phyloP scores from a whole-genome alignment of 352 stramenopile genomes.

The Pythium chondricola region DNA sequence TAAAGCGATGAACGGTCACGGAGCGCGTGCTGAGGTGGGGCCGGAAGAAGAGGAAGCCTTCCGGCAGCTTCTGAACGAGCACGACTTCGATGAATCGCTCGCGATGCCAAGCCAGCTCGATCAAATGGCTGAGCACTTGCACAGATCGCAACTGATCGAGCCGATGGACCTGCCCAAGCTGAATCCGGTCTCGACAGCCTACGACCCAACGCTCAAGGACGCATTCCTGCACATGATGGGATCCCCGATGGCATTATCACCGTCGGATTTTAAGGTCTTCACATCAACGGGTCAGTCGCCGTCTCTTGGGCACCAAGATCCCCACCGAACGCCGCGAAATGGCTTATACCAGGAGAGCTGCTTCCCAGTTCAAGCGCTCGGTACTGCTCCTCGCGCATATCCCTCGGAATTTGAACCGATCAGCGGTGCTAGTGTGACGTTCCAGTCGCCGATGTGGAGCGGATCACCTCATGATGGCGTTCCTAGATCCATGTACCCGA shows the following conservation, averaged over 20 bases:
- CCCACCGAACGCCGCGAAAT: constrained; percentile 15
- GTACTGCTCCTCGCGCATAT: no score
- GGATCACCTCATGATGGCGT: constrained; percentile 11
- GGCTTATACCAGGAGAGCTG: constrained; percentile 7
- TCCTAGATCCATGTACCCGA: constrained; percentile 18
- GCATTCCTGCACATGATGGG: constrained; percentile 19
- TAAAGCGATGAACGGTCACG: not conserved
- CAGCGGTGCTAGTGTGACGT: not conserved
- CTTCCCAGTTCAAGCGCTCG: constrained; percentile 14
- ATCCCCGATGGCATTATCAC: constrained; percentile 14
- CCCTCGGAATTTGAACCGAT: no score
- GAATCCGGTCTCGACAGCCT: not conserved
- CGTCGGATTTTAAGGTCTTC: constrained; percentile 8
- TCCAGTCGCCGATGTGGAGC: not conserved
- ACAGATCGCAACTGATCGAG: constrained; percentile 6
- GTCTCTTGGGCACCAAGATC: not conserved
- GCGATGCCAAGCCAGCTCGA: constrained; percentile 10
- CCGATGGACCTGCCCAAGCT: constrained; percentile 13
- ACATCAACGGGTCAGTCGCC: constrained; percentile 1
- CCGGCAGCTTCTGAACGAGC: constrained; percentile 34
- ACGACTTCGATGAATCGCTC: constrained; percentile 32
- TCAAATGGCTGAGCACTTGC: constrained; percentile 9
- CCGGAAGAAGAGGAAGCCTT: constrained; percentile 42
- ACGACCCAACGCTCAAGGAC: constrained; percentile 18
- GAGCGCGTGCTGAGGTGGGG: constrained; percentile 17